phyloP scores from a whole-genome alignment of 768 basidiomycete species.

The Pulveroboletus frians region DNA sequence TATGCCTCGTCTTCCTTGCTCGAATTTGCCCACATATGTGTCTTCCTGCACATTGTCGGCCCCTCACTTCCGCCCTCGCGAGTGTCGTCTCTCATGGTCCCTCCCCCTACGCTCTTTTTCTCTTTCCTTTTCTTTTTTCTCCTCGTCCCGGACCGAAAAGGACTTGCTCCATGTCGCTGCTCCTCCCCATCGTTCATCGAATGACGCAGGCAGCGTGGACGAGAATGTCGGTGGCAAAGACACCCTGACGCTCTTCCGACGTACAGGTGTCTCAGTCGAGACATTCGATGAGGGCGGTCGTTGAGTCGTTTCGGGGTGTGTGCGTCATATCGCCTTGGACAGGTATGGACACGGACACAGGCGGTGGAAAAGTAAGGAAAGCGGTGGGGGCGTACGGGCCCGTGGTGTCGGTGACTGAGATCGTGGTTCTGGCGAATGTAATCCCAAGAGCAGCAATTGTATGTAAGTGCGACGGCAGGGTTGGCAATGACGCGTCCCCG shows the following conservation, averaged over 20 bases:
- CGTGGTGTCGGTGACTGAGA: neutral
- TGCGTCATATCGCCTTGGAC: neutral
- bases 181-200: slow-evolving; percentile 41
- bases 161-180: slow-evolving; percentile 9
- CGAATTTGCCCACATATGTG: slow-evolving; percentile 65
- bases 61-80: neutral
- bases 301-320: neutral
- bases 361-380: slow-evolving; percentile 11
- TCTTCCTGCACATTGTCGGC: slow-evolving; percentile 22
- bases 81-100: slow-evolving; percentile 5
- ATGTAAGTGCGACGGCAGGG: neutral
- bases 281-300: slow-evolving; percentile 9
- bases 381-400: neutral
- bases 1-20: too few species aligned
- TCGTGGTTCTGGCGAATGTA: neutral
- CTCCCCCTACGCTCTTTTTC: neutral
- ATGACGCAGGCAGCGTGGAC: slow-evolving; percentile 59
- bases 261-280: slow-evolving; percentile 14
- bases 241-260: slow-evolving; percentile 72
- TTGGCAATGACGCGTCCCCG: slow-evolving; percentile 11
- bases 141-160: slow-evolving; percentile 12
- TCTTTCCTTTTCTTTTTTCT: neutral
- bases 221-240: slow-evolving; percentile 75
- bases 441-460: neutral
- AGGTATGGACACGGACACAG: neutral